Evolutionary conservation across 2,329 filamentous ascomycete species (phyloP).

Genomic region (Tetracladium maxilliforme): DNA sequence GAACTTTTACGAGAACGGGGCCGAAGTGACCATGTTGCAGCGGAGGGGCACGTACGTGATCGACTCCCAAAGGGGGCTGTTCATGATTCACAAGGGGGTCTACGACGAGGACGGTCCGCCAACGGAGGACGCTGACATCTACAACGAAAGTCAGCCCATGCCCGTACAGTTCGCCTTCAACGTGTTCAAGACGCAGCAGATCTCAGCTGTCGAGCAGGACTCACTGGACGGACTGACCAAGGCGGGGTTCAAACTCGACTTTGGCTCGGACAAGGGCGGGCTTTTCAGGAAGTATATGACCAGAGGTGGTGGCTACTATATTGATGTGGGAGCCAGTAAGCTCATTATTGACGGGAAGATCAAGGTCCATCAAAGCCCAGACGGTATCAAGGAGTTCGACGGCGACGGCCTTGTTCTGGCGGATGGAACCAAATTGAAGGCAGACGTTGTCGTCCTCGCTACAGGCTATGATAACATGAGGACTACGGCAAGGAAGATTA

Average conservation of each 20-base stretch:
- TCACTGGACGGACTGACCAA: constrained; percentile 32
- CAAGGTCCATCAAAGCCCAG: constrained; percentile 31
- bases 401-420: constrained; percentile 23
- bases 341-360: constrained; percentile 41
- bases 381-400: constrained; percentile 29
- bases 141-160: constrained; percentile 39
- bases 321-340: constrained; percentile 37
- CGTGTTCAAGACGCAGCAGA: constrained; percentile 21
- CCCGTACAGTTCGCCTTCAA: constrained; percentile 47
- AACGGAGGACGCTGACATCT: constrained; percentile 50
- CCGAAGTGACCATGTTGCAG: constrained; percentile 45
- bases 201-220: constrained; percentile 18
- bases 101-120: constrained; percentile 38
- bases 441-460: constrained; percentile 35
- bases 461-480: constrained; percentile 37
- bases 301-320: constrained; percentile 44
- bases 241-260: constrained; percentile 42
- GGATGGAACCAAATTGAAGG: constrained; percentile 32
- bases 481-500: constrained; percentile 27
- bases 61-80: constrained; percentile 29
- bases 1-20: constrained; percentile 41
- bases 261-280: constrained; percentile 36
- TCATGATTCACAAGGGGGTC: constrained; percentile 35
- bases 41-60: constrained; percentile 41
- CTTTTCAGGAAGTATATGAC: constrained; percentile 42